Base-by-base conservation (phyloP, 2,329 filamentous ascomycete genomes). In the Elsinoe ampelina region DNA sequence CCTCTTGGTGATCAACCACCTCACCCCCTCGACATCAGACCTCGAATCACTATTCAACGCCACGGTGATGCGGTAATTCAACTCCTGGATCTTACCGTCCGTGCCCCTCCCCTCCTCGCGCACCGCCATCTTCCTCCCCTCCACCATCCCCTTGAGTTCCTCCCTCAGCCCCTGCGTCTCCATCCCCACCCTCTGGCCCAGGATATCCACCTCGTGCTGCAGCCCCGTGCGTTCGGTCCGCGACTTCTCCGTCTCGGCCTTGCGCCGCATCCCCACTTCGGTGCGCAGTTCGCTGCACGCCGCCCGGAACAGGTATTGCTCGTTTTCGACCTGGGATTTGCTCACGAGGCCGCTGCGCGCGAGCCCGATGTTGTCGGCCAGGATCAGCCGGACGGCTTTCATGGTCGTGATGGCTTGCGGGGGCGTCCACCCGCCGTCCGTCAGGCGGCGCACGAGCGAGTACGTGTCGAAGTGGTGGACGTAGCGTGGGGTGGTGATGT, bases 401-500 rank as follows among this genome's bases (percentile, higher is more conserved):
- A 98, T 98, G 54, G 89, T 77, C 5, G 85, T 89, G 52, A 90
- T 83, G 22, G 89, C 84, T 71, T 96, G 92, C 0, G 78, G 78
- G 43, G 81, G 76, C 1, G 80, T 82, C 71, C 90, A 96, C 0
- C 86, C 86, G 11, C 84, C 83, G 0, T 73, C 74, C 15, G 84
- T 79, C 13, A 98, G 82, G 64, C 89, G 83, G 66, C 86, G 86
- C 13, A 97, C 93, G 4, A 97, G 80, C 12, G 83, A 85, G 71
- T 93, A 98, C 20, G 86, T 95, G 72, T 98, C 92, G 71, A 98
- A 98, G 73, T 97, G 90, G 73, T 98, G 93, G 34, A 95, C 84
- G 67, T 95, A 95, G 1, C 85, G 87, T 6, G 87, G 82, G 0
- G 88, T 80, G 48, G 82, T 78, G 67, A 87, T 80, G 67, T 90